These are phyloP conservation scores for Graphiopsis chlorocephala DNA, from an alignment of 2,329 filamentous ascomycete genomes.

Conservation along the genomic window DNA sequence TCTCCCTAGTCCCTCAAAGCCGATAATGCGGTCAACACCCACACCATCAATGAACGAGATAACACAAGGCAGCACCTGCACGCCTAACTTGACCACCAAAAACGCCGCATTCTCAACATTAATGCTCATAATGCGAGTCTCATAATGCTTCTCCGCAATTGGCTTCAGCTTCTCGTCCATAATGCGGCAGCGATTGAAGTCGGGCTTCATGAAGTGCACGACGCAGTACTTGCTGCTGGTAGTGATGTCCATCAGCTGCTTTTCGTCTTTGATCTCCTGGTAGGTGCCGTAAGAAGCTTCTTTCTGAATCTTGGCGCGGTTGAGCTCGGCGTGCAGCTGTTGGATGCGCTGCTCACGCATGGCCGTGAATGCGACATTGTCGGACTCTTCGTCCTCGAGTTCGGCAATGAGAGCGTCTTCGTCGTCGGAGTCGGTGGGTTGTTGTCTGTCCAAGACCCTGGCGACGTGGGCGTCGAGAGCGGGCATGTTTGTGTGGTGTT, in stretches of 20 bases:
- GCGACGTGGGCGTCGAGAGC: slow-evolving; percentile 52
- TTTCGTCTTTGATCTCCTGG: slow-evolving; percentile 57
- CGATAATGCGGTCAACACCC: slow-evolving; percentile 55
- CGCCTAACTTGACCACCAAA: slow-evolving; percentile 55
- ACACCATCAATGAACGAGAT: slow-evolving; percentile 57
- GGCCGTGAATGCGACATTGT: slow-evolving; percentile 51
- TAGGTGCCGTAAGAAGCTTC: slow-evolving; percentile 48
- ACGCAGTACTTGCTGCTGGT: slow-evolving; percentile 57
- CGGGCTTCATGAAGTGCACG: slow-evolving; percentile 63
- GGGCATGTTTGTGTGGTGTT: slow-evolving; percentile 35
- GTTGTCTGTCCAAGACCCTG: slow-evolving; percentile 45
- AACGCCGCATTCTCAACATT: slow-evolving; percentile 61
- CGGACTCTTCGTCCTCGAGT: slow-evolving; percentile 51
- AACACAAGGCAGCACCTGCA: slow-evolving; percentile 59
- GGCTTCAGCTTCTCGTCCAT: slow-evolving; percentile 60
- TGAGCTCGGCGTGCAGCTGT: slow-evolving; percentile 56
- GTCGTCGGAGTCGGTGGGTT: slow-evolving; percentile 50
- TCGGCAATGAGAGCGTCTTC: slow-evolving; percentile 60
- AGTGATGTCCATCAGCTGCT: slow-evolving; percentile 58
- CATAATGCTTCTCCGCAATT: slow-evolving; percentile 56
- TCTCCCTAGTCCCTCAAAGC: slow-evolving; percentile 57
- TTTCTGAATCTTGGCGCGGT: slow-evolving; percentile 50
- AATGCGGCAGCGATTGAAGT: slow-evolving; percentile 59
- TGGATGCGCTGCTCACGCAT: slow-evolving; percentile 58
- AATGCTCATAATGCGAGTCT: slow-evolving; percentile 57